Percentiles rank a stretch among this genome's conserved stretches.
phyloP scores from a whole-genome alignment of 129 eudicot genomes.

The Pittosporum tobira region DNA sequence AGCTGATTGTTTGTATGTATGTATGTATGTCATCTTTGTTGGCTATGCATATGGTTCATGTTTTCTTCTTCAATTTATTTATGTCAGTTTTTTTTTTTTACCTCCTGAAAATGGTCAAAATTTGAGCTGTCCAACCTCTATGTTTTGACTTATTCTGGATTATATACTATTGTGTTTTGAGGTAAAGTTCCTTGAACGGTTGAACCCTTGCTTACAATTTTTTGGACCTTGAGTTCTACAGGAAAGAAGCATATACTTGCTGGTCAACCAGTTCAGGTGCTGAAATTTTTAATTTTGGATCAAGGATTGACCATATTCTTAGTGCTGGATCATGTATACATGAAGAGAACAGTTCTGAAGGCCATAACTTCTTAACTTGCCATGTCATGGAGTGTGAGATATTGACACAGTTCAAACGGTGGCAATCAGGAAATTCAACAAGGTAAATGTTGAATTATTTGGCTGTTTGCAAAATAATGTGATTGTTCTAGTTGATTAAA shows the following conservation, averaged over 20 bases:
- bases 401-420: conserved; percentile 68
- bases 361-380: conserved; percentile 67
- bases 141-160: background rate
- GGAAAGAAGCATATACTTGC: conserved; percentile 88
- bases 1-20: conserved; percentile 2
- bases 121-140: background rate
- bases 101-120: background rate
- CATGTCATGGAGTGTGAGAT: conserved; percentile 89
- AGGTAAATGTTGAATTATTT: conserved; percentile 32
- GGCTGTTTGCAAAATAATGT: background rate
- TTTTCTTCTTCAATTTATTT: background rate
- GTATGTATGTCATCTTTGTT: background rate
- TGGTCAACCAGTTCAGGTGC: conserved; percentile 90
- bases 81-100: too few relatives aligned
- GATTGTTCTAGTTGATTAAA: background rate
- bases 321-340: conserved; percentile 77
- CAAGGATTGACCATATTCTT: conserved; percentile 91
- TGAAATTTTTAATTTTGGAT: conserved; percentile 78
- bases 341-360: conserved; percentile 29
- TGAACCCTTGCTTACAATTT: background rate
- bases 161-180: background rate
- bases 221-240: conserved; percentile 15
- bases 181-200: background rate
- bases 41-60: too few relatives aligned
- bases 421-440: conserved; percentile 63